Percentiles rank a stretch among this genome's conserved stretches.
These are phyloP conservation scores for Tolypocladium tropicale DNA, from an alignment of 2,329 filamentous ascomycete genomes.

Conservation along the genomic window DNA sequence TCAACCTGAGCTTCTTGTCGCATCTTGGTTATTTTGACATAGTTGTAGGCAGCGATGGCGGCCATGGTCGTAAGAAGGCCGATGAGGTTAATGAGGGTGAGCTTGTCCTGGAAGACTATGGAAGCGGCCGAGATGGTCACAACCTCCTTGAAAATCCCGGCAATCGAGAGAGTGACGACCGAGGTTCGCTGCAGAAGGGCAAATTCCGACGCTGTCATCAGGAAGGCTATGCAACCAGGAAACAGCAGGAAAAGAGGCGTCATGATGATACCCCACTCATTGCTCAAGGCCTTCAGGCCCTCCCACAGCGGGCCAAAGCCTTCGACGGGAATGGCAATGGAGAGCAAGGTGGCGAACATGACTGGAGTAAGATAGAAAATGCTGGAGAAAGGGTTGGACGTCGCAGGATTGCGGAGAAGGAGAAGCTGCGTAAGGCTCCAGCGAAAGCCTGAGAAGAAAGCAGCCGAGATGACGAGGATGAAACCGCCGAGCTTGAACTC, in stretches of 20 bases:
- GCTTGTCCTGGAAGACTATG: constrained; percentile 75
- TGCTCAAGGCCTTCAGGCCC: constrained; percentile 53
- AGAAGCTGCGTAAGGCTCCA: constrained; percentile 99
- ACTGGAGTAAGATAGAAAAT: constrained; percentile 96
- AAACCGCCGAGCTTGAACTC: constrained; percentile 84
- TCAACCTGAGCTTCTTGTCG: constrained; percentile 56
- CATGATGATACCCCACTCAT: constrained; percentile 55
- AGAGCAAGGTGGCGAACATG: constrained; percentile 79
- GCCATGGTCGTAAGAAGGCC: constrained; percentile 81
- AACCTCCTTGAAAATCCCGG: constrained; percentile 98
- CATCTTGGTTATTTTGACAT: constrained; percentile 89
- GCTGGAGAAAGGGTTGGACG: constrained; percentile 90
- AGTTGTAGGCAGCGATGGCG: constrained; percentile 87
- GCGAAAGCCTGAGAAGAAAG: constrained; percentile 91
- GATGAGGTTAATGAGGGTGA: constrained; percentile 79
- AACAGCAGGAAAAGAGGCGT: constrained; percentile 72
- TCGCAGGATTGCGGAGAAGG: constrained; percentile 85
- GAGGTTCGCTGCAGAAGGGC: constrained; percentile 89
- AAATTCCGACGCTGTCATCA: constrained; percentile 96
- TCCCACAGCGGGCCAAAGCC: constrained; percentile 58
- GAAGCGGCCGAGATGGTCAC: constrained; percentile 87
- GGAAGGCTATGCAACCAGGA: constrained; percentile 82
- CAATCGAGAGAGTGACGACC: constrained; percentile 91
- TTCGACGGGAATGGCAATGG: constrained; percentile 79
- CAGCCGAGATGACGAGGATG: constrained; percentile 81